These are phyloP conservation scores for Thalassia testudinum DNA, from an alignment of 116 monocot genomes.

Conservation along the genomic window DNA sequence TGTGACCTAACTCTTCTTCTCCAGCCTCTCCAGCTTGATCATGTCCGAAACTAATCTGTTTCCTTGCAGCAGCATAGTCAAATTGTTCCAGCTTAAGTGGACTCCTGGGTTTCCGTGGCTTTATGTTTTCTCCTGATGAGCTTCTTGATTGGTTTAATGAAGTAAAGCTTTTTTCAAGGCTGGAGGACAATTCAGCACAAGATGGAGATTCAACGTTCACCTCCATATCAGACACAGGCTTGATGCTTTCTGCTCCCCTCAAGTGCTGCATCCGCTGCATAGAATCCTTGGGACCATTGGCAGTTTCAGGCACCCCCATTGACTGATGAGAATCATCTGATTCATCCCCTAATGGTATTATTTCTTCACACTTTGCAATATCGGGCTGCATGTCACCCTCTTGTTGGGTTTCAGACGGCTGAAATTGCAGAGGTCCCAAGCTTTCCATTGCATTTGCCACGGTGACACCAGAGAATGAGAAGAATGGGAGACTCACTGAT, in stretches of 20 bases:
- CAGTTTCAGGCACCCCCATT: slow-evolving; percentile 2
- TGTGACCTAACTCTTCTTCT: slow-evolving; percentile 3
- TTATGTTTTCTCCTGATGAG: too few relatives aligned
- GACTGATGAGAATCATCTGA: slow-evolving; percentile 6
- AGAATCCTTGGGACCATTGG: slow-evolving; percentile 3
- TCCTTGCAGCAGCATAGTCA: slow-evolving; percentile 64
- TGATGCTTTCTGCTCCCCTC: not conserved
- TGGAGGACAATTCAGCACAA: slow-evolving; percentile 35
- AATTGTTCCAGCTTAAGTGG: slow-evolving; percentile 27
- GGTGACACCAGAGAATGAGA: slow-evolving; percentile 28
- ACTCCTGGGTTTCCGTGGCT: slow-evolving; percentile 3
- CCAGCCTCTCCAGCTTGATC: slow-evolving; percentile 10
- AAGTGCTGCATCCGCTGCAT: not conserved
- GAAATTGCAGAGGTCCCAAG: too few relatives aligned
- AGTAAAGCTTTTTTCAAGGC: slow-evolving; percentile 34
- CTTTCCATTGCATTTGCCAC: too few relatives aligned
- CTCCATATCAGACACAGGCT: too few relatives aligned
- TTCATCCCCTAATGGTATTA: slow-evolving; percentile 34
- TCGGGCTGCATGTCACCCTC: not conserved
- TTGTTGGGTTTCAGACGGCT: slow-evolving; percentile 4
- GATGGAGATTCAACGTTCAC: slow-evolving; percentile 14
- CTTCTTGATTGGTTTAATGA: slow-evolving; percentile 10
- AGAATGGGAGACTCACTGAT: slow-evolving; percentile 61
- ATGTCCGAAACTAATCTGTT: slow-evolving; percentile 27
- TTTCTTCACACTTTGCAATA: slow-evolving; percentile 23